Conservation (phyloP, 2,329 filamentous ascomycete species). For the Talaromyces pinophilus region DNA sequence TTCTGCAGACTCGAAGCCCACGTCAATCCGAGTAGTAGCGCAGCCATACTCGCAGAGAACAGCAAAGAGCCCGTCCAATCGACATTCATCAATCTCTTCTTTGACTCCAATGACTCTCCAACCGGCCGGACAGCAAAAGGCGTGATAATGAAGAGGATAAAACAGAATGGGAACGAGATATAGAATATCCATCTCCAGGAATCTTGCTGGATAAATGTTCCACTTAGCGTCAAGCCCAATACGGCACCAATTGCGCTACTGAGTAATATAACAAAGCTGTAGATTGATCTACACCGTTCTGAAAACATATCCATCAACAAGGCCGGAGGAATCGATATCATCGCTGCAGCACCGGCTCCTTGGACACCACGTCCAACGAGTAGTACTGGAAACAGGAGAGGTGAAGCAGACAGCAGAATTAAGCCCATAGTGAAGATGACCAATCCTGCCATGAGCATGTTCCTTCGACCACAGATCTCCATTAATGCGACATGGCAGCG, state of each 20-base stretch:
- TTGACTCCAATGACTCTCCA: slow-evolving; percentile 9
- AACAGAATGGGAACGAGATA: slow-evolving; percentile 19
- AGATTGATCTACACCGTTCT: not conserved
- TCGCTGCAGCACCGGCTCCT: slow-evolving; percentile 15
- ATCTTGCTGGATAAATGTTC: not conserved
- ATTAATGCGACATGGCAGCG: slow-evolving; percentile 12
- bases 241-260: slow-evolving; percentile 11
- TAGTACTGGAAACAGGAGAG: slow-evolving; percentile 13
- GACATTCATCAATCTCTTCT: slow-evolving; percentile 15
- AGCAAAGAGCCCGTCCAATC: slow-evolving; percentile 22
- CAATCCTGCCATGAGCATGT: slow-evolving; percentile 11
- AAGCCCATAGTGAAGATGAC: slow-evolving; percentile 19
- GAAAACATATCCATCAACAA: slow-evolving; percentile 20
- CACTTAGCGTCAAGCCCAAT: slow-evolving; percentile 7
- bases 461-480: slow-evolving; percentile 8
- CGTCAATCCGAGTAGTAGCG: slow-evolving; percentile 15
- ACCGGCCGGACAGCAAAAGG: slow-evolving; percentile 16
- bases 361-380: slow-evolving; percentile 19
- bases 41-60: slow-evolving; percentile 15
- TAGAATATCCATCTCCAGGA: slow-evolving; percentile 23
- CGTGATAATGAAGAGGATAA: not conserved
- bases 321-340: slow-evolving; percentile 10
- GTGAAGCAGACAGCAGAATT: slow-evolving; percentile 12
- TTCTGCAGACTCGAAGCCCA: slow-evolving; percentile 8
- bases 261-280: slow-evolving; percentile 15